phyloP scores from a whole-genome alignment of 306 rosid species.

The Acacia melanoxylon region DNA sequence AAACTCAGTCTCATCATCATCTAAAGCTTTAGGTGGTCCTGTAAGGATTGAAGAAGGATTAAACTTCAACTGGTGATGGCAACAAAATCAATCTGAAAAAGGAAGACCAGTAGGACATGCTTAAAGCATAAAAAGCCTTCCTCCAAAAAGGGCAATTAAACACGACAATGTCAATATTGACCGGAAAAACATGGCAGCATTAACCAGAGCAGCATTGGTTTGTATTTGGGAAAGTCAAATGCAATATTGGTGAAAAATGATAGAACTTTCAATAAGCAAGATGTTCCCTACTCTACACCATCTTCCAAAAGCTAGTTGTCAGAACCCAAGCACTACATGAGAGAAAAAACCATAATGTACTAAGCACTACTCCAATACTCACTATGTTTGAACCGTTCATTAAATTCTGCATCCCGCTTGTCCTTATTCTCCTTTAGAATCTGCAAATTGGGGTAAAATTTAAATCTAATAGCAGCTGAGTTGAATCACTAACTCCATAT shows the following conservation, averaged over 20 bases:
- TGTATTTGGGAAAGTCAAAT: slow-evolving; percentile 11
- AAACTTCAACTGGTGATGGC: slow-evolving; percentile 13
- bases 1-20: slow-evolving; percentile 92
- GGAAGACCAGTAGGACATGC: neutral
- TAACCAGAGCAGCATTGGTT: neutral
- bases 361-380: slow-evolving; percentile 40
- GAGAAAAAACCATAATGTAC: neutral
- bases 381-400: slow-evolving; percentile 95
- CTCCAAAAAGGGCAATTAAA: slow-evolving; percentile 11
- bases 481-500: neutral
- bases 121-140: slow-evolving; percentile 13
- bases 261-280: slow-evolving; percentile 4
- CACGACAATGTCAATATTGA: slow-evolving; percentile 1
- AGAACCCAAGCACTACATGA: neutral
- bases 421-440: slow-evolving; percentile 89
- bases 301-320: slow-evolving; percentile 11
- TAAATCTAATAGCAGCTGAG: slow-evolving; percentile 1
- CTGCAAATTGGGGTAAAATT: slow-evolving; percentile 37
- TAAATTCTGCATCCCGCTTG: slow-evolving; percentile 86
- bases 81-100: slow-evolving; percentile 8
- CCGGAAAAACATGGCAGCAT: neutral
- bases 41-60: slow-evolving; percentile 20
- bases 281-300: neutral
- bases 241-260: neutral
- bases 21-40: slow-evolving; percentile 99